phyloP scores from a whole-genome alignment of 2,329 filamentous ascomycete genomes.

The Botrytis elliptica region DNA sequence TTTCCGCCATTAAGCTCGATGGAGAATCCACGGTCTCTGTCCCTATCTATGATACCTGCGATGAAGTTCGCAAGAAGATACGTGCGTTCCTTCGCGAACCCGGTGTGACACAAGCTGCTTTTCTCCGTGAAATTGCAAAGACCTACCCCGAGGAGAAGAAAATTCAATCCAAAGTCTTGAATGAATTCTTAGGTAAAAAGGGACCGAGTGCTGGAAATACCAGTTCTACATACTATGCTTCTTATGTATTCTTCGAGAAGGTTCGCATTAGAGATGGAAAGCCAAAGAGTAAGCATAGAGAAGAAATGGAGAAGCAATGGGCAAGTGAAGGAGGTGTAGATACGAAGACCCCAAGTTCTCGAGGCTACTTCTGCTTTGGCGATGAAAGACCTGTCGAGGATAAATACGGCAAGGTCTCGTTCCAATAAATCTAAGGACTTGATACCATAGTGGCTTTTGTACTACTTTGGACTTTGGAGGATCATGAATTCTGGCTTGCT shows the following conservation, averaged over 20 bases:
- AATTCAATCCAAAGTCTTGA: conserved; percentile 47
- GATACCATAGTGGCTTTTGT: background rate
- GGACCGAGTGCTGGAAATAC: conserved; percentile 50
- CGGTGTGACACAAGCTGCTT: conserved; percentile 51
- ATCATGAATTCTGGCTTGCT: background rate
- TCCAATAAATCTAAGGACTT: background rate
- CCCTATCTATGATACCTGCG: conserved; percentile 55
- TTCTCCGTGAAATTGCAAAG: conserved; percentile 50
- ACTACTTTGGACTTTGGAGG: background rate
- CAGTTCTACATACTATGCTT: conserved; percentile 51
- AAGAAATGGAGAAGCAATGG: conserved; percentile 49
- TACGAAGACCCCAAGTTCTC: background rate
- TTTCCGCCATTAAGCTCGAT: conserved; percentile 45
- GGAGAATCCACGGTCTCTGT: conserved; percentile 50
- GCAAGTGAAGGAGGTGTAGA: conserved; percentile 5
- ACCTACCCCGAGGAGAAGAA: conserved; percentile 42
- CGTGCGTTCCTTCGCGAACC: conserved; percentile 48
- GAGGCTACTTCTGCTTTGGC: background rate
- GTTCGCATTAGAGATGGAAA: conserved; percentile 51
- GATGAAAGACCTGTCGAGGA: conserved; percentile 20
- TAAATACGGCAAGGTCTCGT: conserved; percentile 23
- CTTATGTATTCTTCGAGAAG: conserved; percentile 61
- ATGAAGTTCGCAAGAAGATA: conserved; percentile 58
- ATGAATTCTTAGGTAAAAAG: conserved; percentile 51
- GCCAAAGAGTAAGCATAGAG: conserved; percentile 50